Conservation (phyloP, 192 early-diverging fungal genomes). For the Linnemannia zychae region DNA sequence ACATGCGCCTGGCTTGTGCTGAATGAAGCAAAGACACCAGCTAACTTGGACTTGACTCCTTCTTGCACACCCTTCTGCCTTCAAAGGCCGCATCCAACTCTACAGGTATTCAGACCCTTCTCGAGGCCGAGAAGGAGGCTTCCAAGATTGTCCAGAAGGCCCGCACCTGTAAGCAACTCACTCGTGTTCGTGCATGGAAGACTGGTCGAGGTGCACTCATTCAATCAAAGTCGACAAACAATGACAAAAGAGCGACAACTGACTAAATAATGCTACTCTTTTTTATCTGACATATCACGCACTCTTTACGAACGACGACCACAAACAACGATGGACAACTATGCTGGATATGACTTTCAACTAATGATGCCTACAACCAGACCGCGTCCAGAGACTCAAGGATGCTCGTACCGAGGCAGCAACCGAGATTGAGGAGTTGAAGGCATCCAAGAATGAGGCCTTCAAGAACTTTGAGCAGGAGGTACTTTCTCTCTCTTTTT, state of each 20-base stretch:
- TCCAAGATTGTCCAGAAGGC: slow-evolving; percentile 94
- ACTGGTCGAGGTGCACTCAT: not conserved
- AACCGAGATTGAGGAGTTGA: slow-evolving; percentile 92
- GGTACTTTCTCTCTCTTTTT: slow-evolving; percentile 47
- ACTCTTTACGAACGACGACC: too few relatives aligned
- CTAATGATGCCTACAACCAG: slow-evolving; percentile 41
- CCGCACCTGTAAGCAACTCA: slow-evolving; percentile 76
- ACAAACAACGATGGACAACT: not conserved
- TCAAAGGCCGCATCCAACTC: slow-evolving; percentile 73
- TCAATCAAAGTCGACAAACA: not conserved
- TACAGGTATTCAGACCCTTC: slow-evolving; percentile 94
- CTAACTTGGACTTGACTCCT: not conserved
- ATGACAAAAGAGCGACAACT: not conserved
- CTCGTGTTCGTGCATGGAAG: not conserved
- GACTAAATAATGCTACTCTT: not conserved
- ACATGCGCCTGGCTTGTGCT: not conserved
- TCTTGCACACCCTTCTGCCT: not conserved
- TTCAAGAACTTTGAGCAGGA: slow-evolving; percentile 80
- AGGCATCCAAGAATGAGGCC: slow-evolving; percentile 87
- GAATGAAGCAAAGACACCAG: not conserved
- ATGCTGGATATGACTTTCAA: not conserved
- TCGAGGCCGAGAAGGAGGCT: slow-evolving; percentile 98
- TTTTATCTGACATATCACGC: too few relatives aligned
- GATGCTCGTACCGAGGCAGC: slow-evolving; percentile 95
- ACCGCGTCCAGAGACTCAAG: slow-evolving; percentile 93